Evolutionary conservation across 2,329 filamentous ascomycete species (phyloP), one percentile per base, ranked within the genome.

Genomic region (Aspergillus pseudoglaucus): DNA sequence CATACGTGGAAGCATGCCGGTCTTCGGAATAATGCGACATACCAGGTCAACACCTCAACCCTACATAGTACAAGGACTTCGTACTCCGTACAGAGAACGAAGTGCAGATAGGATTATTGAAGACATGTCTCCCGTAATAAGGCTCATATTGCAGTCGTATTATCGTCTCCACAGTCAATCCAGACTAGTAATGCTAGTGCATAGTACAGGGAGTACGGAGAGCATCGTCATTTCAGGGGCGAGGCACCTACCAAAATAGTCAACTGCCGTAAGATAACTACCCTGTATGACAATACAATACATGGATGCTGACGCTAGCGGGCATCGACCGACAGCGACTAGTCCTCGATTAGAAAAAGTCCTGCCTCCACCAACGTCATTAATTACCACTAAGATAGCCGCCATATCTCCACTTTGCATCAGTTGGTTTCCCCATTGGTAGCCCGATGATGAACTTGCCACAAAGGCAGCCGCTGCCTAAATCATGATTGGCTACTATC

Each of bases 401-500:
- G 50, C 55, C 53, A 53, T 43, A 41, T 8, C 9, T 27, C n/a
- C 35, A 17, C 17, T 35, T 9, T 25, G 39, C 3, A 32, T 9
- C 1, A 25, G 5, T 15, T 3, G 8, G 25, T 30, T 30, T 30
- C 25, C 12, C 47, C 6, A 59, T 58, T 58, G 54, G 57, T 7
- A 6, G 6, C 6, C 39, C 10, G 15, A 35, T 17, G 35, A 35
- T 23, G 18, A 25, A 42, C 42, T 59, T 53, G 57, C 57, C 57
- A 59, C 57, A 49, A 47, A 47, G 33, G 47, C 40, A 50, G 48
- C 49, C 46, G 48, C 46, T 46, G 45, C 42, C 44, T 44, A 43
- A 46, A 38, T 35, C 49, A 52, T 58, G 53, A 52, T 56, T 55
- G 54, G 53, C 25, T 12, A 37, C 45, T 39, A 12, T 33, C 38